Conservation (phyloP, 2,329 filamentous ascomycete species). For the Stagonosporopsis cucurbitacearum region DNA sequence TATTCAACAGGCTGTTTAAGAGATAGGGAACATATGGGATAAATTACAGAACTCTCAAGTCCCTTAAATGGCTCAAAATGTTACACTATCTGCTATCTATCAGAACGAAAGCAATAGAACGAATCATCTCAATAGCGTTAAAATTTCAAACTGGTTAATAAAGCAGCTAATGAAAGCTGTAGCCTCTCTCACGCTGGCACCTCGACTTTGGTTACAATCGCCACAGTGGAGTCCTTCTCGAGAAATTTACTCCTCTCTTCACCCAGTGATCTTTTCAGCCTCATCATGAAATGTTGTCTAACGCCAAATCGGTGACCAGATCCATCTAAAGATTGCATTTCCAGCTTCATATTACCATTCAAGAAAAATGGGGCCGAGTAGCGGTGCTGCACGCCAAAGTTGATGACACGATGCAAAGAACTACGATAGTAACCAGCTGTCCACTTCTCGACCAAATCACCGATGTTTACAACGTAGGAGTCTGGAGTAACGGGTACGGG, state of each 20-base stretch:
- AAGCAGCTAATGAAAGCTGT: no score
- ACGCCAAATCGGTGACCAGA: slow-evolving; percentile 1
- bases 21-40: no score
- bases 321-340: neutral
- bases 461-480: slow-evolving; percentile 18
- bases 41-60: no score
- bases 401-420: slow-evolving; percentile 18
- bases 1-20: no score
- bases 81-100: no score
- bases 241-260: slow-evolving; percentile 4
- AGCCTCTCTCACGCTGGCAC: no score
- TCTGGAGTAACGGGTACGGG: slow-evolving; percentile 8
- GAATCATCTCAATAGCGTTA: no score
- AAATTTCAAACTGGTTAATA: no score
- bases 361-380: slow-evolving; percentile 4
- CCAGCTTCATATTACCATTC: slow-evolving; percentile 7
- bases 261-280: slow-evolving; percentile 3
- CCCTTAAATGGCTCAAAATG: no score
- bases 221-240: neutral
- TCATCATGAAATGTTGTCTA: slow-evolving; percentile 8
- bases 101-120: no score
- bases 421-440: slow-evolving; percentile 17
- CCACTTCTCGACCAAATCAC: slow-evolving; percentile 18
- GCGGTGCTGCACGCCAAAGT: slow-evolving; percentile 3
- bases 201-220: neutral